These are phyloP conservation scores for Pinus tabuliformis DNA, from an alignment of 75 land plant genomes.

Conservation along the genomic window DNA sequence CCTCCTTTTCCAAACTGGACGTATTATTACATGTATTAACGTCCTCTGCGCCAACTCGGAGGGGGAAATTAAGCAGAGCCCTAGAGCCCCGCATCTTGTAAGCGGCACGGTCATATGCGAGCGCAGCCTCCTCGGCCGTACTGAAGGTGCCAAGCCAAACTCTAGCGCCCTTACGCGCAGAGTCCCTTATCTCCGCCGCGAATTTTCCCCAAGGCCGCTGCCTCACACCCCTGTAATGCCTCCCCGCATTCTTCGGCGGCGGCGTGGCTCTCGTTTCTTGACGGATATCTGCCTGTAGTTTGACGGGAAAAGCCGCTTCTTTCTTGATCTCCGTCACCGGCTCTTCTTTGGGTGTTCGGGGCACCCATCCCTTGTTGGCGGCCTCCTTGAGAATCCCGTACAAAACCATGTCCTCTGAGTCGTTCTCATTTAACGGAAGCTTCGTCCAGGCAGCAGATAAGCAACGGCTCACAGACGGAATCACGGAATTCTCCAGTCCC, in stretches of 20 bases:
- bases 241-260: constrained; percentile 5
- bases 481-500: too few relatives aligned
- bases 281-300: too few relatives aligned
- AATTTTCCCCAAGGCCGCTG: constrained; percentile 53
- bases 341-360: not conserved
- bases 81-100: constrained; percentile 19
- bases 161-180: constrained; percentile 37
- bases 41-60: not conserved
- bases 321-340: not conserved
- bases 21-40: not conserved
- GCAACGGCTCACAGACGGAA: too few relatives aligned
- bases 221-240: constrained; percentile 38
- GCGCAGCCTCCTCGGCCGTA: constrained; percentile 9
- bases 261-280: too few relatives aligned
- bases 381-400: constrained; percentile 20
- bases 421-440: constrained; percentile 33
- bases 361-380: constrained; percentile 8
- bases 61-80: constrained; percentile 21
- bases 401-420: constrained; percentile 29
- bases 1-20: not conserved
- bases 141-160: constrained; percentile 50
- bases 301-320: too few relatives aligned
- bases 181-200: constrained; percentile 49
- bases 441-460: not conserved
- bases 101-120: constrained; percentile 19